phyloP scores from a whole-genome alignment of 2,329 filamentous ascomycete genomes.

The Alternaria ventricosa region DNA sequence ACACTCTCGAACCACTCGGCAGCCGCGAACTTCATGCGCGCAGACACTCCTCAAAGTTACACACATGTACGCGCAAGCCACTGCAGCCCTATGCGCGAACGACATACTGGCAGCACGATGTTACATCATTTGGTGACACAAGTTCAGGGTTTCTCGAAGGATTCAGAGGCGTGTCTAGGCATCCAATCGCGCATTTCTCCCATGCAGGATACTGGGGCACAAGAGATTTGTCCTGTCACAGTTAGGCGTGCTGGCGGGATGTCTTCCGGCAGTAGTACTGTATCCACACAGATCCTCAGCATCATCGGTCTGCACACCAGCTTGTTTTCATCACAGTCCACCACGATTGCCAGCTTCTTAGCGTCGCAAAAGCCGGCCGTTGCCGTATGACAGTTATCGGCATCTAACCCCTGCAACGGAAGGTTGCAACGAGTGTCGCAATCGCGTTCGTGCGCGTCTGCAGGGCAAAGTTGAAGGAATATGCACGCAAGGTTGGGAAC shows the following conservation, averaged over 20 bases:
- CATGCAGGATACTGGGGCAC: background rate
- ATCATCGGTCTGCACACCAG: background rate
- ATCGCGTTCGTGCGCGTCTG: background rate
- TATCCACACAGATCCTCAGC: constrained; percentile 3
- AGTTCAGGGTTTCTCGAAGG: background rate
- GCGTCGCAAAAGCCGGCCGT: background rate
- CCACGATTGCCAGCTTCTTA: constrained; percentile 3
- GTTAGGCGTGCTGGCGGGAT: constrained; percentile 2
- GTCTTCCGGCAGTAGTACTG: constrained; percentile 5
- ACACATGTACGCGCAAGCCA: background rate
- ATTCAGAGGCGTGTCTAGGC: background rate
- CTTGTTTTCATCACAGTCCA: background rate
- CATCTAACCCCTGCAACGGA: constrained; percentile 6
- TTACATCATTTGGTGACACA: constrained; percentile 9
- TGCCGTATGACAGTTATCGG: constrained; percentile 10
- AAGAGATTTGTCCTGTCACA: background rate
- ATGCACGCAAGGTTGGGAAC: background rate
- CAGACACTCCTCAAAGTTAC: background rate
- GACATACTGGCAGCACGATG: background rate
- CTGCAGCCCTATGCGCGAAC: constrained; percentile 16
- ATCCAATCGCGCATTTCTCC: constrained; percentile 8
- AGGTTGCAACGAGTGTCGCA: constrained; percentile 7
- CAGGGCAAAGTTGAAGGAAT: background rate
- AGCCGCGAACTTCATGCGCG: background rate
- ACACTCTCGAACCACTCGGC: background rate